Evolutionary conservation across 192 early-diverging fungal species (phyloP).

Genomic region (Podila minutissima): DNA sequence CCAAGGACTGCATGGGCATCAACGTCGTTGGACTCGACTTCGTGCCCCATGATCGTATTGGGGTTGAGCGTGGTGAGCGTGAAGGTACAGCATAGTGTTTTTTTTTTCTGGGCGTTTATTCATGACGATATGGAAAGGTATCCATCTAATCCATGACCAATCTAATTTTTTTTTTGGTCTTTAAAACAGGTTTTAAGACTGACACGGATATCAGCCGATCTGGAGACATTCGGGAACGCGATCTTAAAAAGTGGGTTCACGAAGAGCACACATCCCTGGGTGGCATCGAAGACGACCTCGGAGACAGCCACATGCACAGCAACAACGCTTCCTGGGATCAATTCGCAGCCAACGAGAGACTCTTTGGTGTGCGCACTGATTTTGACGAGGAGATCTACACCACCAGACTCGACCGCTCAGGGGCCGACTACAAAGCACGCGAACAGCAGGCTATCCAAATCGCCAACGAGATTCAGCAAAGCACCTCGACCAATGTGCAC

Average conservation of each 20-base stretch:
- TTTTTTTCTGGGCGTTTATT: conserved; percentile 1
- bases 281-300: conserved; percentile 53
- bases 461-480: conserved; percentile 89
- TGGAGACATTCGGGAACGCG: conserved; percentile 74
- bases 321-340: conserved; percentile 87
- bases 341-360: conserved; percentile 91
- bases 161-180: neutral
- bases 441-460: conserved; percentile 89
- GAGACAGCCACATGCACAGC: conserved; percentile 14
- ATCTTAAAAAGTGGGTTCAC: conserved; percentile 89
- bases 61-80: conserved; percentile 59
- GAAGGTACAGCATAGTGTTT: conserved; percentile 49
- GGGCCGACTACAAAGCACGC: conserved; percentile 84
- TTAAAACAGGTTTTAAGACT: conserved; percentile 76
- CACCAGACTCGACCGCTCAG: conserved; percentile 86
- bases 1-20: conserved; percentile 75
- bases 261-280: conserved; percentile 60
- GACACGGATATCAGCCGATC: conserved; percentile 89
- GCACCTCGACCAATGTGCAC: conserved; percentile 80
- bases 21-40: conserved; percentile 64
- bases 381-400: conserved; percentile 98
- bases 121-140: neutral
- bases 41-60: conserved; percentile 44
- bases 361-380: conserved; percentile 96
- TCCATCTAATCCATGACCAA: too few relatives aligned